Evolutionary conservation across 495 filamentous ascomycete species (phyloP).

Genomic region (Daldinia childiae): DNA sequence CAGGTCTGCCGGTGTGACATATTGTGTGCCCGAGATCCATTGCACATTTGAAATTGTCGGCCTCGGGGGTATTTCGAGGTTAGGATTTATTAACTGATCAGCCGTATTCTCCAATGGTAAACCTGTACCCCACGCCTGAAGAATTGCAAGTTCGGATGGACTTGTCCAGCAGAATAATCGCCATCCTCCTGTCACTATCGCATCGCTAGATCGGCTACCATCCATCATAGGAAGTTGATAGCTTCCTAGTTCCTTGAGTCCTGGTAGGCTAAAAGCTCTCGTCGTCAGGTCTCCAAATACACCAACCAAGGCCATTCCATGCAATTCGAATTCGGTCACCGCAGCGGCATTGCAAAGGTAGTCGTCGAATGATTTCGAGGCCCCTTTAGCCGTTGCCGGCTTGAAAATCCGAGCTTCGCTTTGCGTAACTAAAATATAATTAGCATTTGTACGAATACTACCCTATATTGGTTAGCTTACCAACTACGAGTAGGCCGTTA

Average conservation of each 20-base stretch:
- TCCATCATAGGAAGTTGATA: constrained; percentile 73
- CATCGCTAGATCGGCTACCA: constrained; percentile 70
- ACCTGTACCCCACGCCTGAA: constrained; percentile 83
- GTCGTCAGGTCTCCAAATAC: constrained; percentile 82
- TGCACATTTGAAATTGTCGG: constrained; percentile 97
- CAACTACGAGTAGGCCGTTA: constrained; percentile 71
- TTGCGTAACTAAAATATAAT: constrained; percentile 64
- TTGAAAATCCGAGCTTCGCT: constrained; percentile 85
- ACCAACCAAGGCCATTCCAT: constrained; percentile 80
- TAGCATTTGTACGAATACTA: background rate
- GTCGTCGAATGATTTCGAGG: constrained; percentile 86
- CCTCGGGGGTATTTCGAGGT: constrained; percentile 74
- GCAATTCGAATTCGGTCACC: constrained; percentile 74
- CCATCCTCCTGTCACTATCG: constrained; percentile 77
- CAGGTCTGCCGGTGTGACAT: constrained; percentile 88
- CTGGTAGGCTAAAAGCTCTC: constrained; percentile 84
- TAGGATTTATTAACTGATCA: constrained; percentile 81
- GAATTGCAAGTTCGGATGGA: constrained; percentile 80
- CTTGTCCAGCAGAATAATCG: constrained; percentile 88
- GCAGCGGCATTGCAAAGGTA: constrained; percentile 79
- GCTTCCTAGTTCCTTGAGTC: constrained; percentile 83
- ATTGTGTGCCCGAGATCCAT: constrained; percentile 96
- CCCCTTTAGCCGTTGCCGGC: constrained; percentile 84
- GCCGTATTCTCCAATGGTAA: constrained; percentile 61
- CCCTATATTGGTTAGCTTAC: constrained; percentile 45